Evolutionary conservation across 2,329 filamentous ascomycete genomes (phyloP), one percentile per base, ranked within the genome.

Genomic region (Exophiala phaeomuriformis): DNA sequence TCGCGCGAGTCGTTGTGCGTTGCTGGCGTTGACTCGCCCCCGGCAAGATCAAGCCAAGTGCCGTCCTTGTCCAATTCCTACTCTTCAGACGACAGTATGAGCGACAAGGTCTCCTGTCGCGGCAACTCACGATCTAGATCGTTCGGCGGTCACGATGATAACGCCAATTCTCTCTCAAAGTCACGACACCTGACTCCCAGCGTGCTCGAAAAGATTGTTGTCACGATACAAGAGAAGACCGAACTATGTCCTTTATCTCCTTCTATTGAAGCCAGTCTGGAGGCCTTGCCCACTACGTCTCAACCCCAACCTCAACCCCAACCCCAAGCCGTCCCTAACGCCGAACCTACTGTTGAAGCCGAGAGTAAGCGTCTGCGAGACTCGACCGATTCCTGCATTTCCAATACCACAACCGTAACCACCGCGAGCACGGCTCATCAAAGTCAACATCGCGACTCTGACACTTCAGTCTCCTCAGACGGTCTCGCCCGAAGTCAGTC

Each of bases 171-270:
- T 67, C 61, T 70, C 27, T 84, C 80, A 68, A 80, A 86, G 56
- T 87, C 84, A 66, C 82, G 86, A 60, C 90, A 95, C 72, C 91
- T 96, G 62, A 94, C 90, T n/a, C 89, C 91, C 4, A 81, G 88
- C 65, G 88, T 93, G 64, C 78, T 97, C 31, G 89, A 95, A 71
- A 94, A 94, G 74, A 94, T 97, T 81, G 88, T 96, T 40, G 82
- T 87, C 52, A 89, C 85, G 37, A 96, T 96, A 67, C 88, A 94
- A 70, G 86, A 93, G 71, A 89, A 88, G 71, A 83, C 83, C 69
- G 78, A 79, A 43, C 75, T 91, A 27, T 76, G 80, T 64, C 80
- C 80, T 3, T 69, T 82, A 36, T 72, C 77, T 46, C 69, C 75
- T 30, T 47, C 69, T 70, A 52, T 75, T 67, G 57, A 69, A 64